Evolutionary conservation across 176 grass and related monocot genomes (phyloP).

Genomic region (Oryza meridionalis): DNA sequence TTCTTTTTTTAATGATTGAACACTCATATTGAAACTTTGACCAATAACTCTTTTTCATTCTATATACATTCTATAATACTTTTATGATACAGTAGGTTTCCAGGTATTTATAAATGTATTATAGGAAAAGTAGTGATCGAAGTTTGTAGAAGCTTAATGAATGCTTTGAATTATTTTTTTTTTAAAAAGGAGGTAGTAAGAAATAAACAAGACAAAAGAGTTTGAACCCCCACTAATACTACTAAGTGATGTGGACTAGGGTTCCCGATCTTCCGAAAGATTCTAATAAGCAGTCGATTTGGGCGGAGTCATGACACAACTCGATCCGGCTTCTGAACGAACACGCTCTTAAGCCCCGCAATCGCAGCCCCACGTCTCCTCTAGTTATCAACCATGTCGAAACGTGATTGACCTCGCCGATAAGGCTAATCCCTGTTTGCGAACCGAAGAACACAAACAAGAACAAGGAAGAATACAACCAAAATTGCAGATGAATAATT

Average conservation of each 20-base stretch:
- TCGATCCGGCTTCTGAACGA: too few species aligned
- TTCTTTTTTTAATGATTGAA: background rate
- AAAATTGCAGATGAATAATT: too few species aligned
- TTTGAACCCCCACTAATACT: background rate
- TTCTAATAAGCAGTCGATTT: too few species aligned
- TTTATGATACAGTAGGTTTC: background rate
- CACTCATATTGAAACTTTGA: too few species aligned
- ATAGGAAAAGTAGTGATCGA: background rate
- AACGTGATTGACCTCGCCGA: fast-evolving
- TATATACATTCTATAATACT: background rate
- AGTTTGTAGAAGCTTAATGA: background rate
- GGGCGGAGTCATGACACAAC: too few species aligned
- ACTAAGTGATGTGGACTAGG: background rate
- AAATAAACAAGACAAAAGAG: background rate
- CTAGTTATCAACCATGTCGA: too few species aligned
- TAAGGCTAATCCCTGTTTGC: too few species aligned
- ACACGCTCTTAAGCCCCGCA: too few species aligned
- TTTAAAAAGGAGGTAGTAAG: background rate
- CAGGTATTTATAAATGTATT: background rate
- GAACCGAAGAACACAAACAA: too few species aligned
- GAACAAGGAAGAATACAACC: too few species aligned
- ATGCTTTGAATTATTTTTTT: background rate
- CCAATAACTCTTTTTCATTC: background rate
- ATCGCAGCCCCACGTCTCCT: too few species aligned
- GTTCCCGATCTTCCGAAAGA: too few species aligned